phyloP scores from a whole-genome alignment of 805 yeast species.

The Wickerhamiella brachini region DNA sequence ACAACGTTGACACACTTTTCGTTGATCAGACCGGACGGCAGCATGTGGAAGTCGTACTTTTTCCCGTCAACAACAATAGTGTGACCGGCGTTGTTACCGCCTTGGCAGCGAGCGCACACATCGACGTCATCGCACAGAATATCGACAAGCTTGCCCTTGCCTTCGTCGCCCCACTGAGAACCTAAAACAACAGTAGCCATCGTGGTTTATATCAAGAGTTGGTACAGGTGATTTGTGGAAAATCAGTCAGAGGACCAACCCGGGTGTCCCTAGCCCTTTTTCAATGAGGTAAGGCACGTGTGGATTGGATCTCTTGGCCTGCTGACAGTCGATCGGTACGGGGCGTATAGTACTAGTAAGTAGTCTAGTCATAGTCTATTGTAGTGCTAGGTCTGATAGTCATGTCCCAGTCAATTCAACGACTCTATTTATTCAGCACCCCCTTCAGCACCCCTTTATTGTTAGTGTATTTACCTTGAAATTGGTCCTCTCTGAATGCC shows the following conservation, averaged over 20 bases:
- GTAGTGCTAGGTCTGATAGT: no score
- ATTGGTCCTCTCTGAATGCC: background rate
- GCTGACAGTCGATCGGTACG: background rate
- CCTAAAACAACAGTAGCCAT: slow-evolving; percentile 94
- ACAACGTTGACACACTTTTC: slow-evolving; percentile 79
- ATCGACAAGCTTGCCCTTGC: slow-evolving; percentile 96
- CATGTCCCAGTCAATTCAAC: no score
- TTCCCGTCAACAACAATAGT: slow-evolving; percentile 82
- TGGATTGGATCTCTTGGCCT: no score
- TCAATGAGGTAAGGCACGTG: background rate
- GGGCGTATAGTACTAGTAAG: no score
- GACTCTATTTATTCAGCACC: no score
- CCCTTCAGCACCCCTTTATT: no score
- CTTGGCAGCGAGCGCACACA: slow-evolving; percentile 91
- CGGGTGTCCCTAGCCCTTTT: background rate
- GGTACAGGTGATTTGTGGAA: background rate
- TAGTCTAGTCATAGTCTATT: no score
- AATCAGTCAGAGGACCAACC: background rate
- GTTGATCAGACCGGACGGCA: slow-evolving; percentile 95
- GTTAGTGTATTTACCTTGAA: no score
- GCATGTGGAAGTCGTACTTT: slow-evolving; percentile 96
- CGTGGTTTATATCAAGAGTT: background rate
- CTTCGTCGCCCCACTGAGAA: slow-evolving; percentile 99
- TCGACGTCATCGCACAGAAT: slow-evolving; percentile 88
- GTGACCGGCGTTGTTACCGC: slow-evolving; percentile 99